Conservation (phyloP, 2,329 filamentous ascomycete species). For the Cryphonectria japonica region DNA sequence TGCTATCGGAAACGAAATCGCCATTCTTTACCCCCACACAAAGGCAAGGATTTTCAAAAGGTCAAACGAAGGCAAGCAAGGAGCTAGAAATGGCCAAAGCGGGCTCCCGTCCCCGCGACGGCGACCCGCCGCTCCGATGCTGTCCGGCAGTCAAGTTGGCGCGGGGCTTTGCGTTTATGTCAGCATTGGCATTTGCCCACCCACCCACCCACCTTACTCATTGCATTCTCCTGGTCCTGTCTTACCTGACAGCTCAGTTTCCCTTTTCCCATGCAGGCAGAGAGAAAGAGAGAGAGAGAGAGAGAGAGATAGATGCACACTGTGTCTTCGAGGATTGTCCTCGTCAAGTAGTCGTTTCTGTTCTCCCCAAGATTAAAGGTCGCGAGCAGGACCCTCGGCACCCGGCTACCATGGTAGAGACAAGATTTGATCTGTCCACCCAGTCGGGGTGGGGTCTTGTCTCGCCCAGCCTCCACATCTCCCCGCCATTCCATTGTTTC, state of each 20-base stretch:
- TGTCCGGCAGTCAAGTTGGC: not conserved
- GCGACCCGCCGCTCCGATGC: constrained; percentile 7
- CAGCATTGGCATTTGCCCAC: not conserved
- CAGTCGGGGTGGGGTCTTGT: constrained; percentile 6
- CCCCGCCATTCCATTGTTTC: constrained; percentile 12
- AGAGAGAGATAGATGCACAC: constrained; percentile 49
- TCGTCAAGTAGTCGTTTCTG: constrained; percentile 54
- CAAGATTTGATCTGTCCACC: not conserved
- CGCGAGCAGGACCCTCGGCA: constrained; percentile 46
- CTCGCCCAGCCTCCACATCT: constrained; percentile 11
- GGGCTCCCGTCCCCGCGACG: constrained; percentile 11
- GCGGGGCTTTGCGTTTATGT: not conserved
- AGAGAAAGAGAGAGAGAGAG: too few species aligned
- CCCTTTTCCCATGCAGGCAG: constrained; percentile 39
- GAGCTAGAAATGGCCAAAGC: not conserved
- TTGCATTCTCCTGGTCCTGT: not conserved
- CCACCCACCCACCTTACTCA: not conserved
- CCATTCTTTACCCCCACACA: not conserved
- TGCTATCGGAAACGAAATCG: not conserved
- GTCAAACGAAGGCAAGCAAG: not conserved
- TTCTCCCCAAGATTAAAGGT: constrained; percentile 35
- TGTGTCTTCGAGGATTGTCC: not conserved
- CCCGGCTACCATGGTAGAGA: constrained; percentile 56
- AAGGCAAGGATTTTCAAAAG: not conserved
- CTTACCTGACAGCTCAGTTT: constrained; percentile 13